phyloP scores from a whole-genome alignment of 176 grass and related monocot species.

The Carex myosuroides region DNA sequence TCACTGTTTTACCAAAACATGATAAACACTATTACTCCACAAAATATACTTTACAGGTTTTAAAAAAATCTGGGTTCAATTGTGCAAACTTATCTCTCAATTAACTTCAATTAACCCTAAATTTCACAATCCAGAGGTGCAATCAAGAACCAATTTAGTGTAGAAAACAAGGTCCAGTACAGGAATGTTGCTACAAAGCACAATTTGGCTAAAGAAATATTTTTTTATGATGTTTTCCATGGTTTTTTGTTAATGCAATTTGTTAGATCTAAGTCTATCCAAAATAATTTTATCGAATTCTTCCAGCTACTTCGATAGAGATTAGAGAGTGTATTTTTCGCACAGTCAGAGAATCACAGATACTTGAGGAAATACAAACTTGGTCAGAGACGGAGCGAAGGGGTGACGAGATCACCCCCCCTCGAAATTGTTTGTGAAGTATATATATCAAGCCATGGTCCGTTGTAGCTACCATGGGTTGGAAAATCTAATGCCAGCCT shows the following conservation, averaged over 20 bases:
- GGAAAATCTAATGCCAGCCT: background rate
- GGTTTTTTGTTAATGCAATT: background rate
- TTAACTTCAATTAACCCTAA: background rate
- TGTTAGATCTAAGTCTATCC: background rate
- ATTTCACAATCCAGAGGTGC: background rate
- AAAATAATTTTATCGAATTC: background rate
- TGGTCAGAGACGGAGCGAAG: background rate
- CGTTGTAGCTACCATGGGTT: background rate
- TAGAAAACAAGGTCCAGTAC: background rate
- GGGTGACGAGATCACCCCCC: too few relatives aligned
- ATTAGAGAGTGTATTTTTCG: background rate
- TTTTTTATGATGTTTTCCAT: background rate
- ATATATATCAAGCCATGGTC: background rate
- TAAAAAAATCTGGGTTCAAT: background rate
- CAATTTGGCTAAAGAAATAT: background rate
- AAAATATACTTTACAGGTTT: background rate
- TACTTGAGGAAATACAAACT: background rate
- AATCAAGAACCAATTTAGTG: background rate
- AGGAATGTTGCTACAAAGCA: background rate
- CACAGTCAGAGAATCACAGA: background rate
- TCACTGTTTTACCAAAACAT: slow-evolving; percentile 16
- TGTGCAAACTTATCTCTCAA: background rate
- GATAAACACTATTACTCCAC: background rate
- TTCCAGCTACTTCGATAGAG: background rate
- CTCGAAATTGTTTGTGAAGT: background rate